phyloP scores from a whole-genome alignment of 2,329 filamentous ascomycete species.

The Epichloe gansuensis region DNA sequence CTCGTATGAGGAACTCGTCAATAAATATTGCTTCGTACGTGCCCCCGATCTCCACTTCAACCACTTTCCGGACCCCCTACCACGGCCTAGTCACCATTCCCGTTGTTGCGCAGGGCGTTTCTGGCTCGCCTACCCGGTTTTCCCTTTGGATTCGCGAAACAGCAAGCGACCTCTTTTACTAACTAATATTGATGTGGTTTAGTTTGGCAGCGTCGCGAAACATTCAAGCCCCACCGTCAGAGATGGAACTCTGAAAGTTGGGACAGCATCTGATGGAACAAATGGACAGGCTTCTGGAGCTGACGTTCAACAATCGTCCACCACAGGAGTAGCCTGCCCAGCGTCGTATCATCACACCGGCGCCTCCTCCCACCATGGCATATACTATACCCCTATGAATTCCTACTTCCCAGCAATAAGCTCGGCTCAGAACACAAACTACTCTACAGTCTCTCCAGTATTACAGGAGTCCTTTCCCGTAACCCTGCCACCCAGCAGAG shows the following conservation, averaged over 20 bases:
- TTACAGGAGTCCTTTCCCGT: slow-evolving; percentile 3
- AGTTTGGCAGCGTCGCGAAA: slow-evolving; percentile 47
- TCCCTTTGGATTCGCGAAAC: background rate
- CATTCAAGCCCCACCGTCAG: slow-evolving; percentile 38
- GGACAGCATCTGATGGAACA: slow-evolving; percentile 22
- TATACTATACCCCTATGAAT: slow-evolving; percentile 14
- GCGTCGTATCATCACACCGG: slow-evolving; percentile 17
- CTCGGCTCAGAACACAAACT: slow-evolving; percentile 7
- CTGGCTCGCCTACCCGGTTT: background rate
- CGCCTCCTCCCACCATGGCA: slow-evolving; percentile 31
- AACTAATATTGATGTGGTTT: slow-evolving; percentile 19
- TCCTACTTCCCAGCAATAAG: slow-evolving; percentile 10
- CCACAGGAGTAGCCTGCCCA: background rate
- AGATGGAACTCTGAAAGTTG: slow-evolving; percentile 33
- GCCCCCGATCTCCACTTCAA: slow-evolving; percentile 29
- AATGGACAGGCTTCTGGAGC: background rate
- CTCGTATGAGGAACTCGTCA: slow-evolving; percentile 91
- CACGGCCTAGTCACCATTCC: slow-evolving; percentile 5
- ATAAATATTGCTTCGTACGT: slow-evolving; percentile 99
- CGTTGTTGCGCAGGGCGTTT: background rate
- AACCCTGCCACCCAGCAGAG: background rate
- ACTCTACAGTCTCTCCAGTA: slow-evolving; percentile 5
- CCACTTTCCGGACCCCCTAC: slow-evolving; percentile 11
- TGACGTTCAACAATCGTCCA: background rate
- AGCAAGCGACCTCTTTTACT: slow-evolving; percentile 19